Evolutionary conservation across 179 eudicot genomes (phyloP), one percentile per base, ranked within the genome.

Genomic region (Silene coronaria): DNA sequence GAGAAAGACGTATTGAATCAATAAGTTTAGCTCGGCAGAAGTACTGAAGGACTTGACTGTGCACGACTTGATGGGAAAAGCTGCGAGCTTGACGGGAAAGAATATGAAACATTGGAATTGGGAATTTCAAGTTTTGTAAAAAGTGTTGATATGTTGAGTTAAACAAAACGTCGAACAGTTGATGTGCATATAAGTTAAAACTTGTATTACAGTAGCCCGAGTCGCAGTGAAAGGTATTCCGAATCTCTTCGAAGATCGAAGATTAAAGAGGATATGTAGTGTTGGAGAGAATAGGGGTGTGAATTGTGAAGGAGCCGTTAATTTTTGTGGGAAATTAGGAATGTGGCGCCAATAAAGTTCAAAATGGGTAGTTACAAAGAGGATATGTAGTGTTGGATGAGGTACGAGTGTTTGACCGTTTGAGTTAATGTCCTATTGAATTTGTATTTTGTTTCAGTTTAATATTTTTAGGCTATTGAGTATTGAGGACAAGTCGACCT

Each of bases 1-100:
- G 88, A 82, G 78, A 71, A 16, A 91, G 70, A 17, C 98, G 89
- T 61, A 94, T 83, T 2, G 88, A 84, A 75, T 94, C 91, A 26
- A 94, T 90, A 80, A 92, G 91, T 75, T 84, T 88, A 9, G 98
- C 97, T 48, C 93, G 88, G 79, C 70, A 75, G 70, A 94, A 88
- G 82, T 94, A 94, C 70, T 78, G 82, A 11, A 81, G 71, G 58
- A 92, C 91, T 77, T 84, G 87, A 74, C 86, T 88, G 30, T 34
- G 74, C 21, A 68, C 67, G 21, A 74, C 26, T 34, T 84, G 80
- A 64, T 76, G 78, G 61, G 88, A 76, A 72, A 83, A 86, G 80
- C 48, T 26, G 27, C 86, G 87, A 60, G 81, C 75, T 81, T 84
- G 79, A 45, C 51, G 58, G 46, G 84, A 73, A 27, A 82, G 27